Percentiles rank a stretch among this genome's conserved stretches.
Evolutionary conservation across 352 stramenopile genomes (phyloP).

Genomic region (Globisporangium megalacanthum): DNA sequence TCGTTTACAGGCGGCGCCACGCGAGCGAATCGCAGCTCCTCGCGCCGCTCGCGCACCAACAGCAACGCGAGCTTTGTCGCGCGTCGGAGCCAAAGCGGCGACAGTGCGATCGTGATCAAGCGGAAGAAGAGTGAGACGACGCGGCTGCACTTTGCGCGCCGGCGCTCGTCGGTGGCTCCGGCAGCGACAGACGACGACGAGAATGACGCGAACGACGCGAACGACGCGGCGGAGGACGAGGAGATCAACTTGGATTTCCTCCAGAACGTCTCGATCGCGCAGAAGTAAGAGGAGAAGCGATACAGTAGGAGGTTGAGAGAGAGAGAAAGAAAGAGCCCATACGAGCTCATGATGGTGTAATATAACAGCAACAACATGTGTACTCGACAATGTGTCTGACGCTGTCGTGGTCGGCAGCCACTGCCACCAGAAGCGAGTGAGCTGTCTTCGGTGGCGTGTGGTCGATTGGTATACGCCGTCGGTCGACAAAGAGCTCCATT

Average conservation of each 20-base stretch:
- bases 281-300: constrained; percentile 5
- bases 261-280: constrained; percentile 30
- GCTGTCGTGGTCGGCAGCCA: too few relatives aligned
- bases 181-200: constrained; percentile 21
- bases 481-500: background rate
- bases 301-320: background rate
- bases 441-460: too few relatives aligned
- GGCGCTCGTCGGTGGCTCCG: constrained; percentile 14
- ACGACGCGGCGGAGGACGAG: constrained; percentile 29
- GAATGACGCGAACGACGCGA: constrained; percentile 27
- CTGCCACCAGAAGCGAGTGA: too few relatives aligned
- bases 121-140: constrained; percentile 24
- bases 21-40: constrained; percentile 4
- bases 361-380: too few relatives aligned
- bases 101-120: constrained; percentile 9
- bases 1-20: constrained; percentile 15
- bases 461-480: too few relatives aligned
- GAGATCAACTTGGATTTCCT: constrained; percentile 84
- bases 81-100: constrained; percentile 2
- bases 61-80: constrained; percentile 3
- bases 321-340: background rate
- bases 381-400: too few relatives aligned
- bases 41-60: constrained; percentile 1
- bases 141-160: constrained; percentile 35
- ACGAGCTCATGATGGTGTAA: too few relatives aligned